Percentiles rank a stretch among this genome's conserved stretches.
phyloP scores from a whole-genome alignment of 2,329 filamentous ascomycete genomes.

The Fusarium pininemorale region DNA sequence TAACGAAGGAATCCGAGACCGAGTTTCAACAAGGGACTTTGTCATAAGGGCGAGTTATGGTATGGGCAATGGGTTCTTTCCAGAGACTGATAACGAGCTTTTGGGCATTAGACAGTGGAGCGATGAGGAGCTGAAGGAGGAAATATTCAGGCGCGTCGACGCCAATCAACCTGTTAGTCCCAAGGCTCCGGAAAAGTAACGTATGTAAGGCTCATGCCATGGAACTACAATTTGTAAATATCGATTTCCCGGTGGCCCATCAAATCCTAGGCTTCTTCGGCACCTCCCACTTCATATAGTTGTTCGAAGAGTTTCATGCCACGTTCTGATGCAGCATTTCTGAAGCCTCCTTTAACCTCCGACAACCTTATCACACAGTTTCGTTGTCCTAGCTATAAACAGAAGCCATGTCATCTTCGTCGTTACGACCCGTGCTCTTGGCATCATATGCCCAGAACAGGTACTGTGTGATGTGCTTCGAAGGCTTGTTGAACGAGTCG shows the following conservation, averaged over 20 bases:
- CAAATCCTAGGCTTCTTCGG: too few species aligned
- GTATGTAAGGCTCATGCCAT: not conserved
- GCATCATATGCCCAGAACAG: too few species aligned
- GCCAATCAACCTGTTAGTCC: not conserved
- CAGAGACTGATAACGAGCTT: not conserved
- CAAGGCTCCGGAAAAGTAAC: not conserved
- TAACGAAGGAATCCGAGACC: not conserved
- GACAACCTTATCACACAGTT: too few species aligned
- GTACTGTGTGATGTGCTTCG: too few species aligned
- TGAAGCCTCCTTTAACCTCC: too few species aligned
- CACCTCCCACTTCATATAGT: too few species aligned
- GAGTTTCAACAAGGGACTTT: not conserved
- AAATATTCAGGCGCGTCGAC: not conserved
- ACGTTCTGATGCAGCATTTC: too few species aligned
- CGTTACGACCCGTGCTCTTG: too few species aligned
- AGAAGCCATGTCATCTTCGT: too few species aligned
- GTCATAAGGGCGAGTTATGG: not conserved
- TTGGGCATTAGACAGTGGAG: not conserved
- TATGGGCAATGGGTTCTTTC: not conserved
- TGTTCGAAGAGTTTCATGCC: too few species aligned
- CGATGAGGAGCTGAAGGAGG: not conserved
- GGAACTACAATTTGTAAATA: rapidly evolving
- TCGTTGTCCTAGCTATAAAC: too few species aligned
- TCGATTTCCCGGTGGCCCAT: rapidly evolving
- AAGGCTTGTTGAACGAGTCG: too few species aligned